Evolutionary conservation across 257 asterid species (phyloP), one percentile per base, ranked within the genome.

Genomic region (Anisodus acutangulus): DNA sequence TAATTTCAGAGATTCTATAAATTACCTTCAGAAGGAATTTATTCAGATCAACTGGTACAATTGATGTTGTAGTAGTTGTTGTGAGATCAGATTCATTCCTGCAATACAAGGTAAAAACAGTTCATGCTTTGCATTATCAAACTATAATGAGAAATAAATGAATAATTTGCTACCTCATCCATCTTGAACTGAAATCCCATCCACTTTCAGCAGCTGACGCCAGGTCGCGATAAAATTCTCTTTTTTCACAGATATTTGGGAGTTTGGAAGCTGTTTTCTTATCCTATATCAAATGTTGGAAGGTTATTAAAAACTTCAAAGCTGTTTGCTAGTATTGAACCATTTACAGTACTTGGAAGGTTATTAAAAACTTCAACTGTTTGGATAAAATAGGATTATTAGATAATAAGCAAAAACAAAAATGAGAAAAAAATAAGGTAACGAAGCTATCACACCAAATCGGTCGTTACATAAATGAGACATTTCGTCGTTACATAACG

Each of bases 141-240:
- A 31, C 16, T 26, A 64, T 11, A 64, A 10, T 11, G 71, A 64
- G 70, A 63, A 10, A 26, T 31, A 31, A 11, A 64, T 5, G 71
- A 64, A 10, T 64, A 22, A 11, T 13, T 57, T 60, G 59, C 8
- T 86, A 95, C 98, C 98, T 92, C 99, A 96, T 96, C 97, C 98
- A 96, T 90, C 98, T 90, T 82, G 92, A 83, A 86, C 97, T 93
- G 87, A 96, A 94, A 91, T 96, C 99, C 99, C 97, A 93, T 53
- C 99, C 98, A 71, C 98, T 90, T 89, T 96, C 99, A 66, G 99
- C 99, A 31, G 97, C 53, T 7, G 99, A 90, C 53, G 98, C 98
- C 63, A 91, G 3, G 78, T 96, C 97, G 7, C 98, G 94, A 55
- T 94, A 96, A 45, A 96, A 87, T 66, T 85, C 85, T 3, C 88